Conservation (phyloP, 176 grass and related monocot genomes). For the Oropetium thomaeum region DNA sequence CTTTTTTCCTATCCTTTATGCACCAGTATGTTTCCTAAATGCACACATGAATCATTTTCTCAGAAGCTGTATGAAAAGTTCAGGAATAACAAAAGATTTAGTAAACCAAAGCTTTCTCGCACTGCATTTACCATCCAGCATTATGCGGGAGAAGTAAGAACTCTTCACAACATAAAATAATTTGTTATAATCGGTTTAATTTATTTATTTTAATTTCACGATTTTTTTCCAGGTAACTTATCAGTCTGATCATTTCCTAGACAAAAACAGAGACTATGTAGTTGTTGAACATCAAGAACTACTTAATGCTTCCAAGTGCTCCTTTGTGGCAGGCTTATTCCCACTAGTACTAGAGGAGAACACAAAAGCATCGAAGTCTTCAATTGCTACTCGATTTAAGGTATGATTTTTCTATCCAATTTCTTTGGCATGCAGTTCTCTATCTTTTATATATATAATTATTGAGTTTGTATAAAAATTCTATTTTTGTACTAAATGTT, state of each 20-base stretch:
- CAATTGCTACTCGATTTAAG: constrained; percentile 83
- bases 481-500: constrained; percentile 24
- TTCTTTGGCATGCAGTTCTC: constrained; percentile 6
- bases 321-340: constrained; percentile 79
- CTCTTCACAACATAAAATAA: constrained; percentile 17
- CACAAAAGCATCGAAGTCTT: constrained; percentile 82
- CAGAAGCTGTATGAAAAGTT: constrained; percentile 72
- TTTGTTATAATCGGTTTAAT: constrained; percentile 21
- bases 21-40: constrained; percentile 83
- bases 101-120: constrained; percentile 83
- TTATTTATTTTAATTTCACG: constrained; percentile 23
- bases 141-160: constrained; percentile 88
- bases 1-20: constrained; percentile 29
- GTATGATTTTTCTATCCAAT: constrained; percentile 31
- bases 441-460: constrained; percentile 11
- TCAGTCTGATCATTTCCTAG: constrained; percentile 80
- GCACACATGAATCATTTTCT: constrained; percentile 80
- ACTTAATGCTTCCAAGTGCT: constrained; percentile 75
- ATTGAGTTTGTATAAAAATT: constrained; percentile 7
- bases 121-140: constrained; percentile 83
- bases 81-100: constrained; percentile 86
- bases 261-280: constrained; percentile 98
- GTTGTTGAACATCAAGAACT: constrained; percentile 79
- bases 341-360: constrained; percentile 61
- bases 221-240: constrained; percentile 67